Evolutionary conservation across 163 green algal species (phyloP), one percentile per base, ranked within the genome.

Genomic region (Scenedesmus sp.): DNA sequence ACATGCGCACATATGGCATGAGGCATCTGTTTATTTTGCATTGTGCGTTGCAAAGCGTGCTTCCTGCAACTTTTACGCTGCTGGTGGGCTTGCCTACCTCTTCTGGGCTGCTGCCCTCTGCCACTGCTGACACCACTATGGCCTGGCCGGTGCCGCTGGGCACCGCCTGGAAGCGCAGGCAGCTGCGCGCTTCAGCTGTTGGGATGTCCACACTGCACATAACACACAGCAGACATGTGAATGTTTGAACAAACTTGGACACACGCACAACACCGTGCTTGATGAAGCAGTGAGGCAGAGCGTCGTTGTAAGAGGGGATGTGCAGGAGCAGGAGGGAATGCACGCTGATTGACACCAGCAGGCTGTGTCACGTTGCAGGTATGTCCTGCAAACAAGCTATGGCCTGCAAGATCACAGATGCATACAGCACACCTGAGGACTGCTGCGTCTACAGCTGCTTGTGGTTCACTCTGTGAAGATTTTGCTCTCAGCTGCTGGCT

Each of bases 111-210:
- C 88, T 91, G 79, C 77, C 60, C 16, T 87, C 76, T 20, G 88
- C 88, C 6, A 91, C 88, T 67, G 57, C 88, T 60, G 26, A 59
- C 74, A 82, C 62, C 16, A 88, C 79, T 9, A 91, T 77, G 54
- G 88, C 88, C 62, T 91, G 87, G 56, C 87, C 87, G 46, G 8
- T 52, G 56, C 87, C 87, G 8, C n/a, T 87, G 4, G 74, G 87
- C 20, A 86, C n/a, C 15, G 86, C 34, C 23, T 70, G 9, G 66
- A 92, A 89, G 20, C 64, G 81, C 13, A 92, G 9, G 89, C 81
- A 84, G 10, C 62, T 70, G 20, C 89, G 52, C 62, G 89, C 89
- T 2, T 84, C 89, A 2, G 20, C 81, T 6, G 89, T 92, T 1
- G 62, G 76, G 13, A 92, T 52, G 20, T 81, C 46, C 16, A 92